These are phyloP conservation scores for Aspergillus flavus DNA, from an alignment of 2,329 filamentous ascomycete species.

Conservation along the genomic window DNA sequence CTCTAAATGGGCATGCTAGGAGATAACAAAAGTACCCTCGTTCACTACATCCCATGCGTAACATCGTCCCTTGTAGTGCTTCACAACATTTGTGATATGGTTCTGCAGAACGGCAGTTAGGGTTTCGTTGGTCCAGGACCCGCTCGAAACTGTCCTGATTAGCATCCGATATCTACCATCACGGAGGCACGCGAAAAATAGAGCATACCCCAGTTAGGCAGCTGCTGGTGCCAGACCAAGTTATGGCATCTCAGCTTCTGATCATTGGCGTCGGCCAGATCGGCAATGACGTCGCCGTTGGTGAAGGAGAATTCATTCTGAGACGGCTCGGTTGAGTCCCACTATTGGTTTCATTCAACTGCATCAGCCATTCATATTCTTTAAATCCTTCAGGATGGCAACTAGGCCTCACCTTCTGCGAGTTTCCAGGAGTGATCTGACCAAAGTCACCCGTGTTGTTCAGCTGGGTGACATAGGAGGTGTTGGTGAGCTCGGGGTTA, in stretches of 20 bases:
- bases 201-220: conserved; percentile 58
- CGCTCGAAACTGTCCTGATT: conserved; percentile 38
- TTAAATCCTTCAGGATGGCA: neutral
- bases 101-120: conserved; percentile 59
- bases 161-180: neutral
- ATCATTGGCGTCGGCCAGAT: conserved; percentile 42
- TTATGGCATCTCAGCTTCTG: conserved; percentile 65
- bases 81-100: conserved; percentile 41
- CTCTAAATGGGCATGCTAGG: neutral
- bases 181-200: conserved; percentile 46
- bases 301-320: conserved; percentile 61
- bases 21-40: conserved; percentile 28
- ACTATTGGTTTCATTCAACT: conserved; percentile 44
- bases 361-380: neutral
- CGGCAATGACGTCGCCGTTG: conserved; percentile 54
- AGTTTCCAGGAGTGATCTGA: conserved; percentile 66
- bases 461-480: conserved; percentile 58
- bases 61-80: conserved; percentile 39
- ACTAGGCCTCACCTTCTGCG: conserved; percentile 50
- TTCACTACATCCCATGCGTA: conserved; percentile 47
- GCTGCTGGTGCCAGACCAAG: conserved; percentile 52
- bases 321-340: conserved; percentile 63
- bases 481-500: conserved; percentile 56
- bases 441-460: conserved; percentile 65
- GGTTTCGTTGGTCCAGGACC: conserved; percentile 61